Base-by-base conservation (phyloP, 2,329 filamentous ascomycete genomes). In the Didymella exigua region DNA sequence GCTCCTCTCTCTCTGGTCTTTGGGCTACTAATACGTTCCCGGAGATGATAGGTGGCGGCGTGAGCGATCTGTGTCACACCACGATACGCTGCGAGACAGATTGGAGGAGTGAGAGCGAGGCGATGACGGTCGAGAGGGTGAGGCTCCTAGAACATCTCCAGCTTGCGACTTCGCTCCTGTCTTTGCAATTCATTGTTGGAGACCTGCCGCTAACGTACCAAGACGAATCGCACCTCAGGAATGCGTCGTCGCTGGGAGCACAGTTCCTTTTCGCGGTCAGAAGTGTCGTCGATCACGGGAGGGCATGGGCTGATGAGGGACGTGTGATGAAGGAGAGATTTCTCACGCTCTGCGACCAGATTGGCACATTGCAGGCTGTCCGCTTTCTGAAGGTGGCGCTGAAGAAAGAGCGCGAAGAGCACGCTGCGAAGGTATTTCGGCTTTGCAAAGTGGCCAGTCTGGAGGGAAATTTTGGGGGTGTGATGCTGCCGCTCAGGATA, bases 21-120 rank as follows among this genome's bases (percentile, higher is more conserved):
- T 6, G 26, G 6, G 36, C 26, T 6, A 29, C 46, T 4, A 50
- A 55, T 8, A n/a, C n/a, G 9, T 55, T 55, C 36, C 50, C 46
- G 9, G 30, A 23, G 14, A 9, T 18, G 6, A 26, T 55, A 3
- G 41, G 36, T 2, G 24, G 40, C 9, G 34, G 24, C 1, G 2
- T 50, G 18, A 5, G 29, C 8, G 34, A 26, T 26, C 19, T 50
- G 11, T 34, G 42, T 2, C 26, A 8, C 5, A 19, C 50, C 6
- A 46, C n/a, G 11, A 38, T 55, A 13, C 42, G 36, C 29, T 34
- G 33, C 24, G 14, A 11, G 5, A 5, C 16, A 5, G 40, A 23
- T 2, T 50, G 47, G 46, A 8, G 27, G 4, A 3, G 2, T 8
- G 21, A 13, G 4, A 27, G 26, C 1, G 19, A 21, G 10, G 27